Evolutionary conservation across 768 basidiomycete species (phyloP), one percentile per base, ranked within the genome.

Genomic region (Leccinum olivaceopallidum): DNA sequence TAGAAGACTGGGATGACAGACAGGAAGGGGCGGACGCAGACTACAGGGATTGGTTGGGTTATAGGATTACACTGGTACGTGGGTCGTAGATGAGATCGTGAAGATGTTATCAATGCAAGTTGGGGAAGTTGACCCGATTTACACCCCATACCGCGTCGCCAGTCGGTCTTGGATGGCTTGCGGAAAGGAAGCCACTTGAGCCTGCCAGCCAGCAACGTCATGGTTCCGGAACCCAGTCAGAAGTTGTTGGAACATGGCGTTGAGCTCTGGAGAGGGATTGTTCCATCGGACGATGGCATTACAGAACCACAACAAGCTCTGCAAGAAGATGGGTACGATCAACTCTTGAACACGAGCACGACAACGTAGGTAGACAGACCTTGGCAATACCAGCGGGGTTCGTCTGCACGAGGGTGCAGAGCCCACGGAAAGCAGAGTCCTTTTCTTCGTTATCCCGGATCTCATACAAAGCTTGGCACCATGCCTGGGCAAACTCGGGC

Each of bases 391-490:
- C 97, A 62, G 85, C 85, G 18, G 97, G 97, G 73, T 99, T 99
- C 32, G 86, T 86, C 75, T 95, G 93, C 61, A 98, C 94, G 39
- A 98, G 87, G 30, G 93, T 93, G 76, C 97, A 99, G 68, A 99
- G 85, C 2, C 97, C 97, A 59, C 95, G 84, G 86, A 98, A 99
- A 6, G 97, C 97, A 22, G 95, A 98, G 70, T 98, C 97, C 77
- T 98, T 99, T 80, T 99, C 97, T 68, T 98, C 96, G 69, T 98
- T 99, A 70, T 99, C 97, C 64, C 97, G 89, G 73, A 99, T 99
- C 76, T 98, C 97, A 72, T 95, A 95, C 57, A 99, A 78, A 7
- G 96, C 95, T 68, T 93, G 92, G 75, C 96, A 97, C 97, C 97
- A 99, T 14, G 91, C 87, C 73, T 93, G 91, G 5, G 94, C 95